Conservation (phyloP, 2,329 filamentous ascomycete species). For the Aspergillus fischeri region DNA sequence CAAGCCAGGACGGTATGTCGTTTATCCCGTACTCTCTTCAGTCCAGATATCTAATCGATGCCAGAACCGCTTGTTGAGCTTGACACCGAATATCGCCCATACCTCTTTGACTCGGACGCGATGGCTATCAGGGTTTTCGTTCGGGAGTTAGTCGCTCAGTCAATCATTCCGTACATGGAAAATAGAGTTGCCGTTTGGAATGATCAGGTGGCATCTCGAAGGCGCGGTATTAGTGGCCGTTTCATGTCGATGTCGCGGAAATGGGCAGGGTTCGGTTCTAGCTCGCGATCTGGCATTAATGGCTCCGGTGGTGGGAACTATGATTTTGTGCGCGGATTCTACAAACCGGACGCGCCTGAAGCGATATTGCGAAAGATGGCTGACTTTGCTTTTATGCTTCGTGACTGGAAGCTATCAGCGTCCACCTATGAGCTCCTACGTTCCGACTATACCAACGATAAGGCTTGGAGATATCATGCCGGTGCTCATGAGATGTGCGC, state of each 20-base stretch:
- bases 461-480: conserved; percentile 94
- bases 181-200: conserved; percentile 89
- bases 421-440: conserved; percentile 88
- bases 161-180: conserved; percentile 94
- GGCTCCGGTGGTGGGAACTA: conserved; percentile 61
- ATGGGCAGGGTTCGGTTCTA: conserved; percentile 75
- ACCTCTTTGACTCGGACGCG: conserved; percentile 88
- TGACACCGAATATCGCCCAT: conserved; percentile 63
- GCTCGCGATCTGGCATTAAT: conserved; percentile 55
- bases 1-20: conserved; percentile 55
- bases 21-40: background rate
- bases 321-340: conserved; percentile 72
- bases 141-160: conserved; percentile 92
- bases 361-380: conserved; percentile 89
- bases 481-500: conserved; percentile 94
- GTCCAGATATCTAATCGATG: conserved; percentile 3
- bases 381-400: conserved; percentile 94
- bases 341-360: conserved; percentile 77
- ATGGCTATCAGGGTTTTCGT: conserved; percentile 85
- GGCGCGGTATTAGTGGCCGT: conserved; percentile 84
- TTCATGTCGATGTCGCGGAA: conserved; percentile 92
- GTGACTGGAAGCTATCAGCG: conserved; percentile 90
- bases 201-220: conserved; percentile 87
- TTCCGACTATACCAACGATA: conserved; percentile 87
- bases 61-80: conserved; percentile 50